Evolutionary conservation across 495 filamentous ascomycete species (phyloP).

Genomic region (Pseudevernia furfuracea): DNA sequence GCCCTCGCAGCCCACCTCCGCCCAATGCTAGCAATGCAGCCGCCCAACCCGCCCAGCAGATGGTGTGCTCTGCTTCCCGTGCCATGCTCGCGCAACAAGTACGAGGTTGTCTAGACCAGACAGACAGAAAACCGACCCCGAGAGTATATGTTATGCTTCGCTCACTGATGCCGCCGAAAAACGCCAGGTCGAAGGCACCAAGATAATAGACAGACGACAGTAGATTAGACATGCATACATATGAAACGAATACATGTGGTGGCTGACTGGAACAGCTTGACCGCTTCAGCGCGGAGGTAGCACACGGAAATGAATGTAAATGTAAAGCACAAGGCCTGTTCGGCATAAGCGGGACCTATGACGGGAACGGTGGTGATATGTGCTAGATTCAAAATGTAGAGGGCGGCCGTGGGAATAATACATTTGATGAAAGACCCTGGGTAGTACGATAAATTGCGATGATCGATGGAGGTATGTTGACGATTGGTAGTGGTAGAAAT

Average conservation of each 20-base stretch:
- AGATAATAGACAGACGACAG: background rate
- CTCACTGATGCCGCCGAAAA: background rate
- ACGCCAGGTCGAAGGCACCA: background rate
- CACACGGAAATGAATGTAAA: background rate
- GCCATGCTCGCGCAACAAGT: background rate
- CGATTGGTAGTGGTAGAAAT: background rate
- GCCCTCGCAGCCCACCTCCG: background rate
- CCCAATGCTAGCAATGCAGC: background rate
- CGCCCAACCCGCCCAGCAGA: background rate
- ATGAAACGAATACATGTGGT: slow-evolving; percentile 7
- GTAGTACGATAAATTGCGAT: background rate
- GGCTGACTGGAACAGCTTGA: background rate
- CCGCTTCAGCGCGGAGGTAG: background rate
- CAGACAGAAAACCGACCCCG: background rate
- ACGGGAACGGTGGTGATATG: slow-evolving; percentile 7
- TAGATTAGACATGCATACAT: background rate
- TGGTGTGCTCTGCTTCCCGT: background rate
- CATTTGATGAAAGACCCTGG: slow-evolving; percentile 5
- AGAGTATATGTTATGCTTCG: slow-evolving; percentile 4
- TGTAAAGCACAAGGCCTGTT: background rate
- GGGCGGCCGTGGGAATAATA: slow-evolving; percentile 15
- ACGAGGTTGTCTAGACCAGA: background rate
- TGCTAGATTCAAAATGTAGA: background rate
- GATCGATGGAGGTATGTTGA: background rate
- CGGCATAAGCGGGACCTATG: slow-evolving; percentile 4